phyloP scores from a whole-genome alignment of 805 yeast genomes.

The Nakazawaea peltata region DNA sequence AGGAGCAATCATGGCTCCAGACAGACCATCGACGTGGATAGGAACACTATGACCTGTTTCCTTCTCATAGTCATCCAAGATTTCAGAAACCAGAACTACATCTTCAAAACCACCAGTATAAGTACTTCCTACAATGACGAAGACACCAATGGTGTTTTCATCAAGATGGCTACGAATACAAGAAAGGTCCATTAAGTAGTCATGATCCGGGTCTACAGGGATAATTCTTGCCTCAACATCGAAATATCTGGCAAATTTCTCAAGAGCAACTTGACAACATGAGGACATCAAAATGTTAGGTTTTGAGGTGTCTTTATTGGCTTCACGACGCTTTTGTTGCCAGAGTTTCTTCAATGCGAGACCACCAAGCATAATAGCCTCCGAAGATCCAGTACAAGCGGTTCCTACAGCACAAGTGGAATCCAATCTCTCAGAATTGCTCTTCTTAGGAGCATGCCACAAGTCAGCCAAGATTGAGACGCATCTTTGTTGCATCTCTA shows the following conservation, averaged over 20 bases:
- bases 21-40: constrained; percentile 91
- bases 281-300: constrained; percentile 92
- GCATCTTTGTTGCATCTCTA: constrained; percentile 76
- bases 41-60: constrained; percentile 65
- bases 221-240: constrained; percentile 82
- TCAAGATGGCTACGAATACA: constrained; percentile 61
- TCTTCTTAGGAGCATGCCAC: constrained; percentile 64
- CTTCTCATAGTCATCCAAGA: constrained; percentile 62
- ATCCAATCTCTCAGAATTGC: constrained; percentile 12
- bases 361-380: constrained; percentile 91
- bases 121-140: constrained; percentile 84
- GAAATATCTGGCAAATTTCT: constrained; percentile 89
- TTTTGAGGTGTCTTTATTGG: constrained; percentile 48
- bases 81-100: constrained; percentile 49
- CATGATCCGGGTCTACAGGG: constrained; percentile 50
- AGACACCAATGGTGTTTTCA: constrained; percentile 89
- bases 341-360: constrained; percentile 86
- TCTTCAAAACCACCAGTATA: constrained; percentile 90
- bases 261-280: constrained; percentile 90
- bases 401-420: constrained; percentile 58
- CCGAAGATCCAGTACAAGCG: constrained; percentile 91
- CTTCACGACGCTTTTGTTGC: constrained; percentile 58
- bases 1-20: constrained; percentile 88
- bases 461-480: constrained; percentile 69
- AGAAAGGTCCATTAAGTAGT: constrained; percentile 56